Evolutionary conservation across 2,329 filamentous ascomycete species (phyloP).

Genomic region (Hypomyces perniciosus): DNA sequence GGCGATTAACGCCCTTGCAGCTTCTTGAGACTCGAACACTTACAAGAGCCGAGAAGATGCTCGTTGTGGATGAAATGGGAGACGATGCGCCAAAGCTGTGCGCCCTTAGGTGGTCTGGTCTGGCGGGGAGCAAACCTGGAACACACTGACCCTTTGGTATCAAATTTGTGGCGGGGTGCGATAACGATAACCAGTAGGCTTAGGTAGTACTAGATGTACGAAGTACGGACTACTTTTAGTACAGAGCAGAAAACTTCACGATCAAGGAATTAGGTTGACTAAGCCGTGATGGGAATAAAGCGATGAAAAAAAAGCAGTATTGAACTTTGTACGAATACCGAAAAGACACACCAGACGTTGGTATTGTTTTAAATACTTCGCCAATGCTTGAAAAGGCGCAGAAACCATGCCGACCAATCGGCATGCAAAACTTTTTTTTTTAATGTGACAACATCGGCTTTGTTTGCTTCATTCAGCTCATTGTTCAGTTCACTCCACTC

Average conservation of each 20-base stretch:
- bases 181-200: conserved; percentile 35
- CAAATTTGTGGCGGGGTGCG: conserved; percentile 28
- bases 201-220: no score
- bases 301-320: neutral
- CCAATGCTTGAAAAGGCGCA: no score
- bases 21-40: conserved; percentile 1
- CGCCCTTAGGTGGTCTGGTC: conserved; percentile 12
- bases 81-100: conserved; percentile 15
- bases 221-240: neutral
- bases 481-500: neutral
- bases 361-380: no score
- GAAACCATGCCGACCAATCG: no score
- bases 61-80: conserved; percentile 7
- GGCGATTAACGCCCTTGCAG: neutral
- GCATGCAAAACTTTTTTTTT: no score
- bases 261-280: neutral
- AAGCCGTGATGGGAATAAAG: neutral
- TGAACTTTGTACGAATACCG: no score
- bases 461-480: neutral
- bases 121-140: conserved; percentile 13
- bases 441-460: no score
- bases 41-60: conserved; percentile 7
- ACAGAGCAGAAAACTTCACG: no score
- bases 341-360: no score
- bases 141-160: conserved; percentile 9